Percentiles rank a stretch among this genome's conserved stretches.
Conservation (phyloP, 106 monocot genomes). For the Dioscorea alata region DNA sequence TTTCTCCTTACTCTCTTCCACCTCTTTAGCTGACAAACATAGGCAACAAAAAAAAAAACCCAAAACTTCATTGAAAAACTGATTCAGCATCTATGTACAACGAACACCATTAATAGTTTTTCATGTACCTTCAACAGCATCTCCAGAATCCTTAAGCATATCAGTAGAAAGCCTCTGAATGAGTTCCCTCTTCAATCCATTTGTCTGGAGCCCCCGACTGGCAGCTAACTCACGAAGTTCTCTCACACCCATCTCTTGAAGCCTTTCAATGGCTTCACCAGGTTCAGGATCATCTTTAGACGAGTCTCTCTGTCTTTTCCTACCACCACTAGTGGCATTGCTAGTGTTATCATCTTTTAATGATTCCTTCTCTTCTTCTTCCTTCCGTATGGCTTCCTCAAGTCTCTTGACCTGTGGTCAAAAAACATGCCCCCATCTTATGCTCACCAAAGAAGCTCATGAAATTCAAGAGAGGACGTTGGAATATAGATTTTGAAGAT, state of each 20-base stretch:
- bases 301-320: slow-evolving; percentile 24
- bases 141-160: slow-evolving; percentile 10
- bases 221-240: slow-evolving; percentile 35
- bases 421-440: not conserved
- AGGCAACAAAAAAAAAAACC: slow-evolving; percentile 6
- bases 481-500: too few species aligned
- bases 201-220: slow-evolving; percentile 26
- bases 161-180: slow-evolving; percentile 38
- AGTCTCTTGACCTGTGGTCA: slow-evolving; percentile 44
- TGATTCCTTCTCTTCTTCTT: slow-evolving; percentile 27
- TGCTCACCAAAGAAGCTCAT: too few species aligned
- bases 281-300: not conserved
- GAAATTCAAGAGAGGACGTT: too few species aligned
- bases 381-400: slow-evolving; percentile 34
- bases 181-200: slow-evolving; percentile 49
- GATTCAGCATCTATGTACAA: not conserved
- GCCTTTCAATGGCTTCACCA: slow-evolving; percentile 20
- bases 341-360: not conserved
- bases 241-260: slow-evolving; percentile 32
- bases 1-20: slow-evolving; percentile 48
- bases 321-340: slow-evolving; percentile 8
- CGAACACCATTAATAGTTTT: not conserved
- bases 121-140: slow-evolving; percentile 1
- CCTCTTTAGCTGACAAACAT: slow-evolving; percentile 15
- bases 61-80: not conserved